Conservation (phyloP, 2,329 filamentous ascomycete genomes). For the Rhexocercosporidium sp. region DNA sequence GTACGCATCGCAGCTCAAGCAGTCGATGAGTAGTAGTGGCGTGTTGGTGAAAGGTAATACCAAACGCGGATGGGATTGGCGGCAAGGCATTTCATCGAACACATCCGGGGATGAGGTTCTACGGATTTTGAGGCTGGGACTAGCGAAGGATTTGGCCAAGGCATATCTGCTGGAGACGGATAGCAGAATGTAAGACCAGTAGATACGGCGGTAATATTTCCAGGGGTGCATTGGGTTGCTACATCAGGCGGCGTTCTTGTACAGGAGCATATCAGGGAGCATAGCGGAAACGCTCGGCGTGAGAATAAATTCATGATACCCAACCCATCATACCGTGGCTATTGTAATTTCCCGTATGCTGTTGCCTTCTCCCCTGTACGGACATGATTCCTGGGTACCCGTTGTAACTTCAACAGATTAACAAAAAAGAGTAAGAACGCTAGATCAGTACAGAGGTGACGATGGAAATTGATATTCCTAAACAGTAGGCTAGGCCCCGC, state of each 20-base stretch:
- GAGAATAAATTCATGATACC: conserved; percentile 31
- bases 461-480: too few species aligned
- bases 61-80: conserved; percentile 76
- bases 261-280: conserved; percentile 18
- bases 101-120: conserved; percentile 74
- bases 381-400: too few species aligned
- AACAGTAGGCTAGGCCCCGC: too few species aligned
- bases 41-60: conserved; percentile 53
- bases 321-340: conserved; percentile 2
- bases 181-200: conserved; percentile 35
- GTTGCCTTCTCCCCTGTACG: background rate
- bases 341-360: too few species aligned
- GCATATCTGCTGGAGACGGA: conserved; percentile 73
- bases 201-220: conserved; percentile 4
- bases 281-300: conserved; percentile 19
- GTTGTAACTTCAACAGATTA: too few species aligned
- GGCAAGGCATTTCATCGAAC: conserved; percentile 58
- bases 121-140: conserved; percentile 69
- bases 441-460: too few species aligned
- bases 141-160: conserved; percentile 75
- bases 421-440: too few species aligned
- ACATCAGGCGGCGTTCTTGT: conserved; percentile 27
- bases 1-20: conserved; percentile 66
- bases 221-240: conserved; percentile 8
- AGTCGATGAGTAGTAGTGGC: conserved; percentile 61